Evolutionary conservation across 257 asterid genomes (phyloP).

Genomic region (Sherardia arvensis): DNA sequence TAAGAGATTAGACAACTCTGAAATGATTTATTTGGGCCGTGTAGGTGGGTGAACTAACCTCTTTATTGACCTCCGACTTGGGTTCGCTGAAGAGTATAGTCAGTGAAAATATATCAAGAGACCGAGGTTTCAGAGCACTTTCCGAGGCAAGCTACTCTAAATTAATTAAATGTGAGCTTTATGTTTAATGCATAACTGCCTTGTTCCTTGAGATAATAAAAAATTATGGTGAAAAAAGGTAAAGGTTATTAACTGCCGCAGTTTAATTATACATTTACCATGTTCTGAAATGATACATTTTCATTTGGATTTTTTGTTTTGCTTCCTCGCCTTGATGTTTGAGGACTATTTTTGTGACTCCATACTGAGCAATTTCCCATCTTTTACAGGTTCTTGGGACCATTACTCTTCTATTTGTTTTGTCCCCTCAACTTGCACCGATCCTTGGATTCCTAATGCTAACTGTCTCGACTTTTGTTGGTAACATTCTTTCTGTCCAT

Average conservation of each 20-base stretch:
- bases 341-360: slow-evolving; percentile 6
- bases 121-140: slow-evolving; percentile 97
- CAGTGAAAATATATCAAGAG: slow-evolving; percentile 85
- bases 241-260: not conserved
- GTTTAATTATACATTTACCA: not conserved
- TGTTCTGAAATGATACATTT: not conserved
- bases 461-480: slow-evolving; percentile 69
- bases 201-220: too few relatives aligned
- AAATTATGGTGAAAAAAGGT: not conserved
- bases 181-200: slow-evolving; percentile 8
- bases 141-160: slow-evolving; percentile 96
- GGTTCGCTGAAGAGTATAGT: slow-evolving; percentile 81
- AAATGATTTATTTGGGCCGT: slow-evolving; percentile 4
- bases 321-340: slow-evolving; percentile 8
- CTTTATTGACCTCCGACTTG: slow-evolving; percentile 83
- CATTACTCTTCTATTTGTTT: slow-evolving; percentile 62
- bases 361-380: slow-evolving; percentile 9
- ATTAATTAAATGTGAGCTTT: slow-evolving; percentile 54
- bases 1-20: too few relatives aligned
- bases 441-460: slow-evolving; percentile 81
- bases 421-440: slow-evolving; percentile 90
- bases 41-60: slow-evolving; percentile 94
- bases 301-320: not conserved
- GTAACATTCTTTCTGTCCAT: slow-evolving; percentile 28
- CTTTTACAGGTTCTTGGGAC: slow-evolving; percentile 81